phyloP scores from a whole-genome alignment of 2,329 filamentous ascomycete genomes.

The Coniella vitis region DNA sequence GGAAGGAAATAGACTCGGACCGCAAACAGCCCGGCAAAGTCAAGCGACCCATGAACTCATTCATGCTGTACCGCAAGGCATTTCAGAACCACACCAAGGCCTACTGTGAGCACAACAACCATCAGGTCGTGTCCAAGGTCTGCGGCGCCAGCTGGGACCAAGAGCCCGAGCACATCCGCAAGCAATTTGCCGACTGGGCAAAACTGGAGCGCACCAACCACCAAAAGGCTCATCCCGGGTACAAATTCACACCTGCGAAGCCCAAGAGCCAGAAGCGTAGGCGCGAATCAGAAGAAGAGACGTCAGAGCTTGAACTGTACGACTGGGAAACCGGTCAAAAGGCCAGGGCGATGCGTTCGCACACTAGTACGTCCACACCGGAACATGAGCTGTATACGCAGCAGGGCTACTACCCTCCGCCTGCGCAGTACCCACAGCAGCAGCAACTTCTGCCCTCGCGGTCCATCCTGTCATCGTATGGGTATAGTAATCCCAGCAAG shows the following conservation, averaged over 20 bases:
- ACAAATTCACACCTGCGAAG: conserved; percentile 91
- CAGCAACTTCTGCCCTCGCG: conserved; percentile 17
- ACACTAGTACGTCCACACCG: conserved; percentile 24
- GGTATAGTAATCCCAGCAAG: conserved; percentile 29
- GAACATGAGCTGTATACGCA: conserved; percentile 25
- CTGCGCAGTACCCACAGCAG: conserved; percentile 9
- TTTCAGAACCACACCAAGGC: conserved; percentile 82
- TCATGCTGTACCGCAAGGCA: conserved; percentile 94
- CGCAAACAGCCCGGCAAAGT: conserved; percentile 64
- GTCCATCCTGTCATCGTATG: conserved; percentile 26
- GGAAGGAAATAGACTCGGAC: conserved; percentile 59
- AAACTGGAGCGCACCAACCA: conserved; percentile 79
- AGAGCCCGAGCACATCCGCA: conserved; percentile 66
- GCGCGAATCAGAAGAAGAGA: conserved; percentile 28
- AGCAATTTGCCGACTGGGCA: conserved; percentile 72
- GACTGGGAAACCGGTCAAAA: conserved; percentile 35
- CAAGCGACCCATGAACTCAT: conserved; percentile 92
- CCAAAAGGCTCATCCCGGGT: conserved; percentile 75
- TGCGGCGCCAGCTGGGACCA: conserved; percentile 80
- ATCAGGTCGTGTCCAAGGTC: conserved; percentile 85
- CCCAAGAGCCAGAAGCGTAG: conserved; percentile 34
- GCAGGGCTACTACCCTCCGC: conserved; percentile 19
- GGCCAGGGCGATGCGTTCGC: conserved; percentile 25
- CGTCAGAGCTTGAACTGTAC: conserved; percentile 35
- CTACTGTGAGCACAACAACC: conserved; percentile 79